Evolutionary conservation across 495 filamentous ascomycete genomes (phyloP), one percentile per base, ranked within the genome.

Genomic region (Daldinia concentrica): DNA sequence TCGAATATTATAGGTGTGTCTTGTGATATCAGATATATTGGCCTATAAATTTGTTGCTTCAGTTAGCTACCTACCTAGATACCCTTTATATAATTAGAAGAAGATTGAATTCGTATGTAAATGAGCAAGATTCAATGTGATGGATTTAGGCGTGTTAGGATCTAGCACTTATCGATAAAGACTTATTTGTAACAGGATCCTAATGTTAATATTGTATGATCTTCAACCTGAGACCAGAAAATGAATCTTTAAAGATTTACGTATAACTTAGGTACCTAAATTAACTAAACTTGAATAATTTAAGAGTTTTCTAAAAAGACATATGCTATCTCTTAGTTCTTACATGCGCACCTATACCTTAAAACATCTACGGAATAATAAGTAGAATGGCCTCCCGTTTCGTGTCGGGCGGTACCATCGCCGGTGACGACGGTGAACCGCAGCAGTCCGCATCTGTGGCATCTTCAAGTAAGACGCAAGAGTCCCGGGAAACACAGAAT

Each of bases 371-470:
- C 2, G 5, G 12, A 24, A 26, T 15, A 24, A 24, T 2, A 22
- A 24, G 24, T 14, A 12, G 22, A 17, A 93, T 94, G 92, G 87
- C 91, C 54, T 96, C 93, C 12, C 92, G 95, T 45, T 99, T 99
- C 81, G 90, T 98, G 45, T 94, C 95, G 8, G 92, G 87, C 37
- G 95, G 95, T 41, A 91, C 90, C 2, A 87, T 90, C 73, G 87
- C 92, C 68, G 82, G 88, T 52, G 63, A 77, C 59, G 54, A 24
- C 43, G 43, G 43, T 41, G 39, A n/a, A 24, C 19, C 43, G 8
- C 43, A 63, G 43, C 7, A 43, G 55, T 11, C 34, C 11, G 32
- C 58, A 30, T 11, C 60, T 0, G 17, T 14, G 8, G 1, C 37
- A 15, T 22, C 60, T 56, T 27, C 41, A 9, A 19, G 17, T 11